Percentiles rank a stretch among this genome's conserved stretches.
These are phyloP conservation scores for Monosporozyma servazzii DNA, from an alignment of 805 yeast species.

Conservation along the genomic window DNA sequence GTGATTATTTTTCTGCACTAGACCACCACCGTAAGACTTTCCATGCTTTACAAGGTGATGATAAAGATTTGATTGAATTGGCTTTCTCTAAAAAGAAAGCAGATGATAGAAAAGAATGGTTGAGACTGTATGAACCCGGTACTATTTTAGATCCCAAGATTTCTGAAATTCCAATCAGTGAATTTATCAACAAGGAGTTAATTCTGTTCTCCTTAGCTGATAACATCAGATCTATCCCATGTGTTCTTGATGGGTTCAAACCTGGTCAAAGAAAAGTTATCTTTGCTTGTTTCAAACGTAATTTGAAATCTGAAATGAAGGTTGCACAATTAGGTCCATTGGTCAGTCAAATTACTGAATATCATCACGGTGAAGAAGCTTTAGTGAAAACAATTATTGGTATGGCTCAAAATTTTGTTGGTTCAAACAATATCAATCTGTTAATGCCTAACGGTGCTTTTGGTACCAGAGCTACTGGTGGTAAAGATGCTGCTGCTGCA, in stretches of 20 bases:
- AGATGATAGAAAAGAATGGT: constrained; percentile 96
- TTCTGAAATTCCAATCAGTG: constrained; percentile 75
- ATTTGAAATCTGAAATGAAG: constrained; percentile 66
- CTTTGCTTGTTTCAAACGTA: constrained; percentile 76
- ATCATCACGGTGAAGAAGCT: constrained; percentile 92
- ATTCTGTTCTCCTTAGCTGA: constrained; percentile 95
- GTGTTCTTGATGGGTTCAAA: constrained; percentile 87
- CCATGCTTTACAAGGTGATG: constrained; percentile 71
- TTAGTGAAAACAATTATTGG: constrained; percentile 85
- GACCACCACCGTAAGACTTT: constrained; percentile 82
- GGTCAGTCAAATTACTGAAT: constrained; percentile 79
- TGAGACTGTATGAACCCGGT: constrained; percentile 84
- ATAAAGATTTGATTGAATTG: constrained; percentile 68
- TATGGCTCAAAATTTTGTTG: constrained; percentile 89
- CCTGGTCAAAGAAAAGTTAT: constrained; percentile 95
- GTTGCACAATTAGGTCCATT: constrained; percentile 88
- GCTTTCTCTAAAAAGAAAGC: constrained; percentile 94
- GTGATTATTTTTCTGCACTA: constrained; percentile 78
- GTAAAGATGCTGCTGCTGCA: constrained; percentile 97
- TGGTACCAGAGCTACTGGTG: constrained; percentile 94
- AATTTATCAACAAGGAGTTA: constrained; percentile 89
- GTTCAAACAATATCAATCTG: constrained; percentile 79
- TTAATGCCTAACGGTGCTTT: constrained; percentile 89
- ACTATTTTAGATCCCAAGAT: constrained; percentile 78
- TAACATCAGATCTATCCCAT: constrained; percentile 89